A percentile compares a stretch with the other conserved stretches of the same genome.
phyloP scores from a whole-genome alignment of 805 yeast genomes.

The Nakazawaea ishiwadae region DNA sequence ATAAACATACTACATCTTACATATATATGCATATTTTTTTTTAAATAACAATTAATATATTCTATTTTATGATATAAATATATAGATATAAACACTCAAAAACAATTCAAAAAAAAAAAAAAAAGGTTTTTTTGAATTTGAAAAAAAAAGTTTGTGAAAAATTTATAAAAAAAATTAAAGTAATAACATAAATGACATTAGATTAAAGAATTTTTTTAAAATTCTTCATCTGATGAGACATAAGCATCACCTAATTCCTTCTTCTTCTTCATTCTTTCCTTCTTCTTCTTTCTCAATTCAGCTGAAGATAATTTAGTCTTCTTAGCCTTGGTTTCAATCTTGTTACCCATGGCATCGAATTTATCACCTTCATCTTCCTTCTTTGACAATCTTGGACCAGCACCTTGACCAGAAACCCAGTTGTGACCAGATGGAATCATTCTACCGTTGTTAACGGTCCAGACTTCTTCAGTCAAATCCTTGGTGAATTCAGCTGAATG shows the following conservation, averaged over 20 bases:
- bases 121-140: background rate
- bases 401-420: slow-evolving; percentile 99
- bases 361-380: slow-evolving; percentile 96
- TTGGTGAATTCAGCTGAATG: slow-evolving; percentile 99
- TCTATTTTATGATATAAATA: slow-evolving; percentile 8
- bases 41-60: slow-evolving; percentile 8
- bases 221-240: slow-evolving; percentile 94
- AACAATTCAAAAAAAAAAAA: slow-evolving; percentile 1
- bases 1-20: no score
- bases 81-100: slow-evolving; percentile 8
- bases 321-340: slow-evolving; percentile 95
- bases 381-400: slow-evolving; percentile 99
- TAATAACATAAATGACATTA: no score
- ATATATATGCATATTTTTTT: no score
- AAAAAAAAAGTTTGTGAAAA: background rate
- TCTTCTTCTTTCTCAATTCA: slow-evolving; percentile 99
- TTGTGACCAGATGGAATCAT: slow-evolving; percentile 99
- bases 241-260: slow-evolving; percentile 99
- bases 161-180: slow-evolving; percentile 1
- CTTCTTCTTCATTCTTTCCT: slow-evolving; percentile 99
- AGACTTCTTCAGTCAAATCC: slow-evolving; percentile 98
- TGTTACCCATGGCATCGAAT: slow-evolving; percentile 99
- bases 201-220: no score
- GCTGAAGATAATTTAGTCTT: slow-evolving; percentile 97
- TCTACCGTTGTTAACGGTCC: slow-evolving; percentile 98